Evolutionary conservation across 495 filamentous ascomycete genomes (phyloP).

Genomic region (Hyaloscypha hepaticicola): DNA sequence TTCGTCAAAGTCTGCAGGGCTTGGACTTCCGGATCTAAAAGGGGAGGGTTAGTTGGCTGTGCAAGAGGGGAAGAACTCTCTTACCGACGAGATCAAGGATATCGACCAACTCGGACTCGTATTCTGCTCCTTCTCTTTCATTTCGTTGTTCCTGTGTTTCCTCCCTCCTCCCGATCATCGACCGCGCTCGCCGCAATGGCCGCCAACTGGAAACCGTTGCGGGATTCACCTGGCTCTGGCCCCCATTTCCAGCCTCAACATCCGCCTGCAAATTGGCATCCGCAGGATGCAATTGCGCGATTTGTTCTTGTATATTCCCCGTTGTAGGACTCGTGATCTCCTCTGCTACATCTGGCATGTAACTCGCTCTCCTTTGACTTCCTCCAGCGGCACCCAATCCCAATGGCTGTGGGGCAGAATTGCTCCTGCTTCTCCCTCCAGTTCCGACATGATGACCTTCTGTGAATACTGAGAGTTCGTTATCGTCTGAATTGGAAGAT

Average conservation of each 20-base stretch:
- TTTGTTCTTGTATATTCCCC: constrained; percentile 37
- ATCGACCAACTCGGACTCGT: constrained; percentile 62
- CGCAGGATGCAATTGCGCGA: constrained; percentile 24
- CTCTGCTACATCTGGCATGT: constrained; percentile 43
- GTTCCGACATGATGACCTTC: background rate
- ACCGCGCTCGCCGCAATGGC: constrained; percentile 31
- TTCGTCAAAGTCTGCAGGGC: constrained; percentile 74
- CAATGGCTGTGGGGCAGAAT: constrained; percentile 11
- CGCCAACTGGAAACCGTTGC: constrained; percentile 33
- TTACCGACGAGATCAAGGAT: constrained; percentile 70
- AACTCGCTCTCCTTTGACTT: background rate
- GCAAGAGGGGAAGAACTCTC: constrained; percentile 22
- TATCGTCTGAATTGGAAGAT: background rate
- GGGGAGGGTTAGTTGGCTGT: background rate
- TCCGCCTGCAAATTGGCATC: constrained; percentile 5
- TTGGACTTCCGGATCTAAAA: constrained; percentile 69
- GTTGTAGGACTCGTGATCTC: constrained; percentile 36
- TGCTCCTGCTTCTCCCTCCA: constrained; percentile 25
- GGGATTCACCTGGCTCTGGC: constrained; percentile 11
- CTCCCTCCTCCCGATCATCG: constrained; percentile 19
- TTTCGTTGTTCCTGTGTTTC: constrained; percentile 12
- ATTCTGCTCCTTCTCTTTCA: constrained; percentile 36
- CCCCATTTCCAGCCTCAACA: constrained; percentile 35
- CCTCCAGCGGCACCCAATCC: background rate
- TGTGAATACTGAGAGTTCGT: background rate